phyloP scores from a whole-genome alignment of 768 basidiomycete species.

The Leucocoprinus sp. region DNA sequence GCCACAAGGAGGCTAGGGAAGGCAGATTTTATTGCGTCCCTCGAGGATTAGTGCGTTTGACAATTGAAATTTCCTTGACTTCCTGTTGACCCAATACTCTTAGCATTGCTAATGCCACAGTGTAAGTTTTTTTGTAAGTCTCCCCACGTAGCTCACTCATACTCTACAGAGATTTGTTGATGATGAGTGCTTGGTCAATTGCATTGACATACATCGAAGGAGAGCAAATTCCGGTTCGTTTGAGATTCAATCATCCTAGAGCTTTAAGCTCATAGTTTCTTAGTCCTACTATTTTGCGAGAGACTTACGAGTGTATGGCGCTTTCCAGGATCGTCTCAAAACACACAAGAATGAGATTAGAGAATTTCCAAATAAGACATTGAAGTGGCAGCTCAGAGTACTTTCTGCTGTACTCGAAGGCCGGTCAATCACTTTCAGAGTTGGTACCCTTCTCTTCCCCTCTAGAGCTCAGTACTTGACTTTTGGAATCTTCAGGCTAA shows the following conservation, averaged over 20 bases:
- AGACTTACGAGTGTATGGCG: slow-evolving; percentile 78
- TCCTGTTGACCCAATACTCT: slow-evolving; percentile 1
- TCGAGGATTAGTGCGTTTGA: slow-evolving; percentile 80
- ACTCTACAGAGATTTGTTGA: slow-evolving; percentile 52
- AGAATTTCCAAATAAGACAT: slow-evolving; percentile 39
- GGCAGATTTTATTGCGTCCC: slow-evolving; percentile 65
- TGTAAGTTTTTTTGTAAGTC: neutral
- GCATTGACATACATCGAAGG: slow-evolving; percentile 50
- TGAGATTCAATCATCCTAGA: neutral
- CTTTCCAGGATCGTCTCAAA: slow-evolving; percentile 47
- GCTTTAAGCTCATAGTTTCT: neutral
- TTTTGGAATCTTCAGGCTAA: slow-evolving; percentile 15
- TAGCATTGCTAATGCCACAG: slow-evolving; percentile 84
- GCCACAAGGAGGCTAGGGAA: slow-evolving; percentile 81
- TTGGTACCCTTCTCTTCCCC: slow-evolving; percentile 24
- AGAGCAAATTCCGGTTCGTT: slow-evolving; percentile 64
- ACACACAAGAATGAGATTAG: slow-evolving; percentile 39
- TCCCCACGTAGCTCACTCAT: neutral
- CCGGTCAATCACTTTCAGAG: slow-evolving; percentile 56
- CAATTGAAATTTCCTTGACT: neutral
- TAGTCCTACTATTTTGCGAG: slow-evolving; percentile 91
- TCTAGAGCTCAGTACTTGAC: neutral
- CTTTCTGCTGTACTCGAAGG: slow-evolving; percentile 60
- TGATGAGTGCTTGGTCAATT: slow-evolving; percentile 76
- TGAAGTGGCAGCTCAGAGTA: slow-evolving; percentile 65